Base-by-base conservation (phyloP, 2,329 filamentous ascomycete species). In the Septoria petroselini region DNA sequence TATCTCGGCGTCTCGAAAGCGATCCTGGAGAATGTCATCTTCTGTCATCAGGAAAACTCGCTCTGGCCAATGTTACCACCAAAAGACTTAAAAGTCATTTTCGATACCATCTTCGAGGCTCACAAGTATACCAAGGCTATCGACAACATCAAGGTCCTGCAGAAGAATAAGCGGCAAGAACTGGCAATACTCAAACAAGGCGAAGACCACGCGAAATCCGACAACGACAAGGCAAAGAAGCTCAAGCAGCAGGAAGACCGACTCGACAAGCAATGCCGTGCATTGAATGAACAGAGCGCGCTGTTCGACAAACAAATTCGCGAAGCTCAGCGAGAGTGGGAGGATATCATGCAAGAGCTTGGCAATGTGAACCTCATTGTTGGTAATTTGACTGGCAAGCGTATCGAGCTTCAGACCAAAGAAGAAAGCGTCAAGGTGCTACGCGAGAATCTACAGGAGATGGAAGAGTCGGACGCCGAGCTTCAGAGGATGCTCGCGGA, bases 31-130 rank as follows among this genome's bases (percentile, higher is more conserved):
- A 86, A 86, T 51, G 93, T 98, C 67, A 96, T 98, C 60, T 98
- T 98, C 71, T 98, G 93, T 68, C 93, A 98, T 65, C 93, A 98
- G 66, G 93, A 98, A 67, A 93, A 98, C 60, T 96, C 91, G 19
- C 72, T 97, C 21, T 98, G 93, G 93, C 93, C 93, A 0, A 84
- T 98, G 78, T 94, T 89, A 65, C 88, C 95, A 63, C 89, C 93
- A 0, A 75, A 81, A 0, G 82, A 81, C 0, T 75, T 98, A 42
- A 98, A 98, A 71, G 94, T 94, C 69, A 86, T 84, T 44, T 98
- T 98, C 53, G 93, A 98, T 65, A 89, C 95, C 66, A 98, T 98
- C 8, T 98, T 98, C 60, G 93, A 97, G 70, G 93, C 93, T 1
- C 77, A 88, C 71, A 96, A 95, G 67, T 98, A 97, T 70, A 95